Conservation (phyloP, 1,284 basidiomycete species). For the Athelia sp. region DNA sequence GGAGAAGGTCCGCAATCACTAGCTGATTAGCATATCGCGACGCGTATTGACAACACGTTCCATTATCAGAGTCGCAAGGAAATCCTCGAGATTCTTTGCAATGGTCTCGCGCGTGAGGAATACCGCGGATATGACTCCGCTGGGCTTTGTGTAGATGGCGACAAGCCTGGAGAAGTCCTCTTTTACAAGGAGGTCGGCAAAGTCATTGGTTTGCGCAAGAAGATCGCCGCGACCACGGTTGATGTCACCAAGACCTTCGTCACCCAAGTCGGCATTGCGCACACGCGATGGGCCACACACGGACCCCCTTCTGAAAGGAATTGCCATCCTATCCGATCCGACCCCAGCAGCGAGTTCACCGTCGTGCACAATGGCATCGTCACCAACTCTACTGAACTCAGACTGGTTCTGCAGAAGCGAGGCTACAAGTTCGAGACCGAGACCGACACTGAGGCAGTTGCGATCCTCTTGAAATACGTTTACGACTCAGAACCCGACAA, state of each 20-base stretch:
- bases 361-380: constrained; percentile 99
- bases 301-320: constrained; percentile 86
- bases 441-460: constrained; percentile 97
- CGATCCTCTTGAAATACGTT: constrained; percentile 94
- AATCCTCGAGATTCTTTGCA: constrained; percentile 88
- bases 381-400: constrained; percentile 89
- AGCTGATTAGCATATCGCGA: constrained; percentile 5
- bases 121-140: constrained; percentile 99
- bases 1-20: constrained; percentile 67
- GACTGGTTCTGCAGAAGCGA: constrained; percentile 92
- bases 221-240: constrained; percentile 74
- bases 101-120: constrained; percentile 92
- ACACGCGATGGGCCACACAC: constrained; percentile 99
- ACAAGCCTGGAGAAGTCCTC: constrained; percentile 72
- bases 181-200: constrained; percentile 99
- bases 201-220: constrained; percentile 90
- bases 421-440: constrained; percentile 95
- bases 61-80: constrained; percentile 85
- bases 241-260: constrained; percentile 83
- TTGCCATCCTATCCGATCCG: constrained; percentile 95
- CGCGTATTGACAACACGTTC: constrained; percentile 5
- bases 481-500: constrained; percentile 93
- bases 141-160: constrained; percentile 93
- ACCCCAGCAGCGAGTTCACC: constrained; percentile 80
- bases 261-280: constrained; percentile 94